phyloP scores from a whole-genome alignment of 208 protist species.

The Trypanosomatidae sp. region DNA sequence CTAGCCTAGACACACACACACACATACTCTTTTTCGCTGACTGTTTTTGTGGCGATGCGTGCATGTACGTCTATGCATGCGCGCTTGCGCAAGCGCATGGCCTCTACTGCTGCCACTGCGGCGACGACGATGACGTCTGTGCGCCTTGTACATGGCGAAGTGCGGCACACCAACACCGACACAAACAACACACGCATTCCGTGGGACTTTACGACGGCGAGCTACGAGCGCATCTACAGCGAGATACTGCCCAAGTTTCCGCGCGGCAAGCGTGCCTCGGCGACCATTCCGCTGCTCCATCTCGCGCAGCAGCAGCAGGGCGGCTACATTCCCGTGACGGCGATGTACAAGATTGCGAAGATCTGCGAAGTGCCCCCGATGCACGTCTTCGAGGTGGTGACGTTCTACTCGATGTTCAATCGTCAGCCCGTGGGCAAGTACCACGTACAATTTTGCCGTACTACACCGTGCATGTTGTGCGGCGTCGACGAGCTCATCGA shows the following conservation, averaged over 20 bases:
- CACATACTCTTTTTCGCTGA: too few relatives aligned
- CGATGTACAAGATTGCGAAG: constrained; percentile 91
- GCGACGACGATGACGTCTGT: too few relatives aligned
- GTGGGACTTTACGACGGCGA: constrained; percentile 86
- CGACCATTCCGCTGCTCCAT: constrained; percentile 83
- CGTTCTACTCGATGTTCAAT: constrained; percentile 94
- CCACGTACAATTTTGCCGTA: constrained; percentile 90
- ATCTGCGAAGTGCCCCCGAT: constrained; percentile 88
- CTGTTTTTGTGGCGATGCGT: neutral
- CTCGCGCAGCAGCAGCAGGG: constrained; percentile 87
- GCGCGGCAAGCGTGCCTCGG: constrained; percentile 50
- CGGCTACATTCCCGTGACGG: constrained; percentile 87
- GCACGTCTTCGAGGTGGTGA: constrained; percentile 87
- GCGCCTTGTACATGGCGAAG: constrained; percentile 59
- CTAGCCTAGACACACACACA: neutral
- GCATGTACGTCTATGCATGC: neutral
- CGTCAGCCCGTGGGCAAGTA: constrained; percentile 90
- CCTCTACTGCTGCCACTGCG: neutral
- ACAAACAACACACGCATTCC: constrained; percentile 84
- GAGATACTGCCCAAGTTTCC: constrained; percentile 89
- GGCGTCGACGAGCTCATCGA: constrained; percentile 82
- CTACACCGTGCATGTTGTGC: constrained; percentile 89
- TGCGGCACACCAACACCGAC: constrained; percentile 83
- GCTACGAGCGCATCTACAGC: constrained; percentile 82
- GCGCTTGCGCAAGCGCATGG: neutral